A percentile compares a stretch with the other conserved stretches of the same genome.
Conservation (phyloP, 805 yeast genomes). For the Saccharomyces eubayanus region DNA sequence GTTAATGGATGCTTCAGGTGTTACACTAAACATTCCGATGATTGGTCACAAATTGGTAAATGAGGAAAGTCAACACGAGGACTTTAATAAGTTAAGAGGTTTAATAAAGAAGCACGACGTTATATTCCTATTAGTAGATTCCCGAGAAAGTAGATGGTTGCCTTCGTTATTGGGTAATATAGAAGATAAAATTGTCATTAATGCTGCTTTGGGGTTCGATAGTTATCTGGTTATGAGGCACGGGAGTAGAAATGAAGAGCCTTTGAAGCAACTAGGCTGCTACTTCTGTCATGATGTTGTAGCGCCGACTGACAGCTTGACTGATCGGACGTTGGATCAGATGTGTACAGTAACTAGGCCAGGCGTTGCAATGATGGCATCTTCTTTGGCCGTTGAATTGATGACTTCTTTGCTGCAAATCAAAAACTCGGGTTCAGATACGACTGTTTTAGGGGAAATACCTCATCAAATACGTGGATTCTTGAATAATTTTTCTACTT, state of each 20-base stretch:
- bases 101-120: constrained; percentile 66
- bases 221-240: constrained; percentile 91
- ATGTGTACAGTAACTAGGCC: constrained; percentile 99
- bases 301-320: constrained; percentile 84
- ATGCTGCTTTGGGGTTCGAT: constrained; percentile 93
- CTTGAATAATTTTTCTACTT: constrained; percentile 52
- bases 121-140: constrained; percentile 78
- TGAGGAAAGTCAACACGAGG: constrained; percentile 41
- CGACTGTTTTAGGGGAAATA: constrained; percentile 51
- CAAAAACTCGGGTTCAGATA: constrained; percentile 31
- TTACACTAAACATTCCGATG: constrained; percentile 79
- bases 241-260: constrained; percentile 39
- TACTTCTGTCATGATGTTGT: constrained; percentile 94
- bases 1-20: constrained; percentile 56
- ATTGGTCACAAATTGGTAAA: constrained; percentile 79
- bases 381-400: constrained; percentile 79
- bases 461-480: constrained; percentile 94
- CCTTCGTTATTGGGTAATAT: constrained; percentile 78
- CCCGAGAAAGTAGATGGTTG: constrained; percentile 95
- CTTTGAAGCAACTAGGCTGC: constrained; percentile 62
- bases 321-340: constrained; percentile 86
- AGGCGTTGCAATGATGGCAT: constrained; percentile 84
- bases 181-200: constrained; percentile 64
- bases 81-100: constrained; percentile 44
- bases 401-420: constrained; percentile 61